phyloP scores from a whole-genome alignment of 2,329 filamentous ascomycete species.

The Diaporthe sp. region DNA sequence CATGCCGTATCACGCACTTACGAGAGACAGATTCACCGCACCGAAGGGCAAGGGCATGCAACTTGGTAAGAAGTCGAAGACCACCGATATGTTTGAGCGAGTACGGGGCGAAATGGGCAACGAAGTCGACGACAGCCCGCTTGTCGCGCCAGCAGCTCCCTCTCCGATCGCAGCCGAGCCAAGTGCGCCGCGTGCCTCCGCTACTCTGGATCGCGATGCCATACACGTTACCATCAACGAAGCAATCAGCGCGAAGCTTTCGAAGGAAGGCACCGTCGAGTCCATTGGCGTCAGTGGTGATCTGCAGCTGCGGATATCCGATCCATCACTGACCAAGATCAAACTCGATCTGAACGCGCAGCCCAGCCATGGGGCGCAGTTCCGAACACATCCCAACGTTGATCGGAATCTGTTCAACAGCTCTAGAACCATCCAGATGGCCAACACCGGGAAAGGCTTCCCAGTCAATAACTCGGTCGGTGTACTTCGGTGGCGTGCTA shows the following conservation, averaged over 20 bases:
- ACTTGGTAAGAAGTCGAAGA: conserved; percentile 98
- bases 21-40: conserved; percentile 65
- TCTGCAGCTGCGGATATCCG: conserved; percentile 89
- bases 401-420: conserved; percentile 89
- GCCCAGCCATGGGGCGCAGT: conserved; percentile 86
- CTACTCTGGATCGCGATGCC: conserved; percentile 83
- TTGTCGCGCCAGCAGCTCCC: conserved; percentile 70
- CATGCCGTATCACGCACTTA: conserved; percentile 45
- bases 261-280: conserved; percentile 88
- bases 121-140: conserved; percentile 82
- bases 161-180: conserved; percentile 67
- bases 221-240: conserved; percentile 92
- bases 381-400: conserved; percentile 96
- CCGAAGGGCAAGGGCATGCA: conserved; percentile 98
- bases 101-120: conserved; percentile 92
- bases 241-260: conserved; percentile 89
- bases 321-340: conserved; percentile 90
- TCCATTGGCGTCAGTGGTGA: conserved; percentile 93
- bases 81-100: conserved; percentile 96
- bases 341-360: conserved; percentile 85
- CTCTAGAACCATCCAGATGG: conserved; percentile 88
- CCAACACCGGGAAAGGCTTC: conserved; percentile 89
- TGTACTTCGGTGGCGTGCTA: conserved; percentile 92
- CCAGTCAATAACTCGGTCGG: conserved; percentile 94
- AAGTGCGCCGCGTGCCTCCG: conserved; percentile 70